Evolutionary conservation across 305 asterid genomes (phyloP), one percentile per base, ranked within the genome.

Genomic region (Ilex paraguariensis): DNA sequence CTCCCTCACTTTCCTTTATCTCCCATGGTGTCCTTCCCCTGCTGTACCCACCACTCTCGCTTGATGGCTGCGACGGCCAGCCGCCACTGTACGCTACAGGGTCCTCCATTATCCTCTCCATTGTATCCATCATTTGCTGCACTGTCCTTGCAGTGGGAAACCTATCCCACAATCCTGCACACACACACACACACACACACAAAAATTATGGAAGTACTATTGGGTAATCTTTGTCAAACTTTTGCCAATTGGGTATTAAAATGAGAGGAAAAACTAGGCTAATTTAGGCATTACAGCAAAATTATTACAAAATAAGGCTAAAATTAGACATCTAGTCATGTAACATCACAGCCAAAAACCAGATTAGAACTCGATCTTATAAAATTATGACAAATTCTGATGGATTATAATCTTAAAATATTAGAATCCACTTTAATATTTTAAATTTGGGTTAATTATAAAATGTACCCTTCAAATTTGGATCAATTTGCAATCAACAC

Each of bases 121-220:
- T 88, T 30, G 94, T 82, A 8, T 85, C 96, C 84, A 88, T 74
- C 96, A 88, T 86, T 52, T 88, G 91, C 50, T 88, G 90, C 68
- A 88, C 82, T 60, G 96, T 88, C 51, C 82, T 82, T n/a, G 91
- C 87, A 6, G 84, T 77, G 13, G 91, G 95, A 56, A 80, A 85
- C 72, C 87, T 82, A 71, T 86, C 96, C 91, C 90, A 80, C 44
- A 82, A 51, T 45, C 94, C 96, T 87, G 75, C 9, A 40, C 2
- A 66, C 3, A 50, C 1, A 33, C 10, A 52, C 30, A 17, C 3
- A 46, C 5, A 13, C 36, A 16, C 13, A 30, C 13, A 32, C 1
- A 13, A 52, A n/a, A 52, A 52, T 10, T 5, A 59, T 31, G 11
- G 28, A 56, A 33, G 21, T 21, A 21, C 28, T 21, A 21, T 1